Evolutionary conservation across 306 rosid species (phyloP), one percentile per base, ranked within the genome.

Genomic region (Cicer arietinum): DNA sequence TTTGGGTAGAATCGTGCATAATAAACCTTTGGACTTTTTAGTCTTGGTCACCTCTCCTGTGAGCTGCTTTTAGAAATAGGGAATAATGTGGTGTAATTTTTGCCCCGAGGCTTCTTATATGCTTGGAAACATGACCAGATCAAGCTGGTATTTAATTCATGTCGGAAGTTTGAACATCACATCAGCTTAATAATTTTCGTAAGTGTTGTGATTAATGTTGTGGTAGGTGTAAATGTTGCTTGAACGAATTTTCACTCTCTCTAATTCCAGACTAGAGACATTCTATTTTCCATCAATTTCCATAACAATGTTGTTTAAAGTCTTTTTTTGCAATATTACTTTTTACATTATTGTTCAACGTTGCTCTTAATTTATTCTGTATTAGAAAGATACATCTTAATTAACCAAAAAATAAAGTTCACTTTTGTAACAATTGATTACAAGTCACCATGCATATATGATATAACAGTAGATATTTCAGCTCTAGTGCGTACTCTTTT

Each of bases 61-160:
- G 46, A 75, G 80, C 74, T 59, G 69, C 71, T 71, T 82, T 78
- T 60, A 61, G 67, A 71, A 57, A 67, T 67, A 76, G 76, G 71
- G 71, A 92, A 86, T 85, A 78, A 85, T 58, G 56, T 51, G 61
- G 39, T 78, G 69, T 74, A 81, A 83, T 78, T 83, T 66, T 66
- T 76, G 81, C 64, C 78, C 44, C 37, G 73, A 79, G 76, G 80
- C 56, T 73, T 73, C 82, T 70, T 56, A 20, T 78, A 50, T 73
- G 39, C 40, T 46, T 79, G 50, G 69, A 39, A 54, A 76, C 67
- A 30, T 42, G 58, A 72, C 67, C 50, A 60, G 79, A 74, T 73
- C 68, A 69, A 47, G 81, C 62, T 51, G 80, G 51, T 71, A 65
- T 80, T 71, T 54, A 30, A 43, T 59, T 72, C 61, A 10, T 58